Evolutionary conservation across 495 filamentous ascomycete genomes (phyloP), one percentile per base, ranked within the genome.

Genomic region (Thozetella sp.): DNA sequence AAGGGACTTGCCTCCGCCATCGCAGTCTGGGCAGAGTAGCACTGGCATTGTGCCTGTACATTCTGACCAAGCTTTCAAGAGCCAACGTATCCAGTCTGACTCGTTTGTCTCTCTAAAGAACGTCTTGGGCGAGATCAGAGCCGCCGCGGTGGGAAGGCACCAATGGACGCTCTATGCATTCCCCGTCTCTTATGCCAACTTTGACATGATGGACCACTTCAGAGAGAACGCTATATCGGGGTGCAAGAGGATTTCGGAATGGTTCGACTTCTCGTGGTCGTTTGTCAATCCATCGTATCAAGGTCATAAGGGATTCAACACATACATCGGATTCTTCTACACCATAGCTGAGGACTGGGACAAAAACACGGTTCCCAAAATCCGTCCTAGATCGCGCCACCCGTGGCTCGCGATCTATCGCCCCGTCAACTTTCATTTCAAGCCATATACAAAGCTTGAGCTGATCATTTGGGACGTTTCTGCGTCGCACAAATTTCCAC

Each of bases 391-490:
- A 11, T 37, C 58, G 34, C 65, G 71, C 3, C 68, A 79, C 45
- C 74, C 78, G 4, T 82, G 79, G 79, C 54, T 80, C 20, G 78
- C 65, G 3, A 56, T 77, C 2, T 67, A 71, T 25, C 69, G 79
- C 20, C 72, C 72, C 0, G 62, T 71, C 30, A 70, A 78, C 25
- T 64, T 68, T 2, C 68, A 75, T 51, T 25, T 50, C 0, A 54
- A 22, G 22, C 56, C 65, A 3, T 71, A 57, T 24, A 25, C 0
- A 0, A 48, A 56, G 13, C 67, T 68, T 13, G 77, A 82, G 55
- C 40, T 82, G n/a, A 72, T 82, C 45, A 76, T 82, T 56, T 82
- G 79, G 79, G 79, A 82, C 57, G 50, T 69, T 10, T 53, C 63
- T 1, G 72, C 68, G 13, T 37, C 27, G 0, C 57, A 63, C 1